Percentiles rank a stretch among this genome's conserved stretches.
Conservation (phyloP, 1,284 basidiomycete genomes). For the Puccinia horiana region DNA sequence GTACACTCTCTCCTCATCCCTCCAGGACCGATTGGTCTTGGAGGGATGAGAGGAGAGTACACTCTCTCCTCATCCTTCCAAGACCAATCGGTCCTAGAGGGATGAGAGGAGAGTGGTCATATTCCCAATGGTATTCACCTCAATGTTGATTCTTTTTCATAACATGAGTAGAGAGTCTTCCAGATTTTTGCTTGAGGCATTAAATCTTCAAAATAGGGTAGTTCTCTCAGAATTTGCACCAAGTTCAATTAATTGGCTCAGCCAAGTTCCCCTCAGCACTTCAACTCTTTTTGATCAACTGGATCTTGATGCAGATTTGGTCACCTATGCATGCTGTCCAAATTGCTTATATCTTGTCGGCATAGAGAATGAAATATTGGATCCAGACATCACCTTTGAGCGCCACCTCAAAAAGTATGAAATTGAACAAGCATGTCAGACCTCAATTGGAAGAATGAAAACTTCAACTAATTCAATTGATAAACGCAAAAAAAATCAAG, state of each 20-base stretch:
- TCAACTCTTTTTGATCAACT: constrained; percentile 17
- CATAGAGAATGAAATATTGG: neutral
- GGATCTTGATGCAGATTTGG: neutral
- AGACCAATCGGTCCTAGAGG: neutral
- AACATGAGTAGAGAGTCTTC: constrained; percentile 21
- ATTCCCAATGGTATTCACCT: constrained; percentile 11
- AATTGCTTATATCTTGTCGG: neutral
- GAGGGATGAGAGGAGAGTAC: no score
- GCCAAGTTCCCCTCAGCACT: neutral
- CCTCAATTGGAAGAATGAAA: constrained; percentile 27
- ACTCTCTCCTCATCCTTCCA: neutral
- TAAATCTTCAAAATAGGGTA: constrained; percentile 14
- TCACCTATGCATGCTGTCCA: constrained; percentile 15
- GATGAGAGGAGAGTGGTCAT: neutral
- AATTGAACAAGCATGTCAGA: neutral
- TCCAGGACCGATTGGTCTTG: no score
- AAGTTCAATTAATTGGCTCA: neutral
- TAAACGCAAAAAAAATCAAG: constrained; percentile 22
- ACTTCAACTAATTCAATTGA: constrained; percentile 2
- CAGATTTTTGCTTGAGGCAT: neutral
- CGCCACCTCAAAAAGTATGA: constrained; percentile 8
- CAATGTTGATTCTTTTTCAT: neutral
- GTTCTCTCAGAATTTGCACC: constrained; percentile 2
- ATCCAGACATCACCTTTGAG: neutral
- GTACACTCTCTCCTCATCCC: no score